Conservation (phyloP, 768 basidiomycete species). For the Amanita rubescens region DNA sequence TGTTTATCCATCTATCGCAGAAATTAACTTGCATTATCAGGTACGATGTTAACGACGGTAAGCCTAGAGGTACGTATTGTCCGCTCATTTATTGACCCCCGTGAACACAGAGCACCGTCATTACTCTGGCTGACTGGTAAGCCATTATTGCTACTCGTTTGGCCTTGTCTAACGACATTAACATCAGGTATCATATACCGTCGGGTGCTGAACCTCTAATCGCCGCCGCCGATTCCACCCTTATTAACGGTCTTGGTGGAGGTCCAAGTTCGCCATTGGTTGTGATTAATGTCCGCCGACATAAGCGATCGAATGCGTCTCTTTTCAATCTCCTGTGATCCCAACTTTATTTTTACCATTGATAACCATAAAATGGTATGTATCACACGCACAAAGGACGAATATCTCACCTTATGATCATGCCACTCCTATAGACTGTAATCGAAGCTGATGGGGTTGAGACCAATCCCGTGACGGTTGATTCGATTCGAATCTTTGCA, state of each 20-base stretch:
- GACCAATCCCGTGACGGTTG: slow-evolving; percentile 25
- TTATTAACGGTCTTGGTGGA: slow-evolving; percentile 47
- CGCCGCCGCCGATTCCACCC: slow-evolving; percentile 27
- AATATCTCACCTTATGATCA: not conserved
- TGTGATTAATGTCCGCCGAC: slow-evolving; percentile 33
- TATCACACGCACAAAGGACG: not conserved
- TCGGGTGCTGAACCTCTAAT: slow-evolving; percentile 11
- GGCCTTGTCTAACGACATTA: not conserved
- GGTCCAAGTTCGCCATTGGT: slow-evolving; percentile 35
- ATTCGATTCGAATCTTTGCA: slow-evolving; percentile 33
- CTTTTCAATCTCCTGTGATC: slow-evolving; percentile 42
- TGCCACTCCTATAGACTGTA: slow-evolving; percentile 15
- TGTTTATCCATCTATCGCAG: not conserved
- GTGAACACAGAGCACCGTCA: slow-evolving; percentile 28
- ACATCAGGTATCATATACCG: slow-evolving; percentile 29
- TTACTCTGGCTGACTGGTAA: slow-evolving; percentile 46
- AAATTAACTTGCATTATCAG: not conserved
- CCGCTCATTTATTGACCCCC: not conserved
- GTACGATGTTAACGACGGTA: slow-evolving; percentile 22
- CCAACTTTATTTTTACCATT: slow-evolving; percentile 36
- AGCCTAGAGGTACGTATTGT: not conserved
- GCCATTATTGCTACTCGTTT: not conserved
- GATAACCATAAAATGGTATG: slow-evolving; percentile 29
- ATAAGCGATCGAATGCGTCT: slow-evolving; percentile 47
- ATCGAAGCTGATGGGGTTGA: slow-evolving; percentile 35